phyloP scores from a whole-genome alignment of 176 grass and related monocot species.

The Bonia amplexicaulis region DNA sequence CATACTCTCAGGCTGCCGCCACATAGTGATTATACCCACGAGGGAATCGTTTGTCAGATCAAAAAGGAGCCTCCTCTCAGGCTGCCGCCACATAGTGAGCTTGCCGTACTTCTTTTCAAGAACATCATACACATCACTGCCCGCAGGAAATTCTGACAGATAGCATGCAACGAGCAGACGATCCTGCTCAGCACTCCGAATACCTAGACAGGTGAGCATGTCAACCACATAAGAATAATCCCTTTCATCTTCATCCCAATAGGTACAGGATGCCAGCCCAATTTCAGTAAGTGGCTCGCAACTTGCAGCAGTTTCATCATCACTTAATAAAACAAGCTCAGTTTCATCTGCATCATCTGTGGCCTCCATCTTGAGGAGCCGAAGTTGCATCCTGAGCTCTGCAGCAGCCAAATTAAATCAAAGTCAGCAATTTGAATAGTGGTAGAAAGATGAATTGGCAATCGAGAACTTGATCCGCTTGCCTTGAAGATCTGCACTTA shows the following conservation, averaged over 20 bases:
- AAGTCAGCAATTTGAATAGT: neutral
- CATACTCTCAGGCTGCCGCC: neutral
- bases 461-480: slow-evolving; percentile 17
- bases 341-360: slow-evolving; percentile 27
- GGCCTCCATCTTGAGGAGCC: slow-evolving; percentile 60
- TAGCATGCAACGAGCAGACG: slow-evolving; percentile 11
- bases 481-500: slow-evolving; percentile 78
- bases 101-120: slow-evolving; percentile 58
- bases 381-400: slow-evolving; percentile 82
- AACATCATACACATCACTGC: slow-evolving; percentile 23
- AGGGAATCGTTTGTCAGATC: slow-evolving; percentile 49
- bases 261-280: slow-evolving; percentile 12
- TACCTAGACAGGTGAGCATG: slow-evolving; percentile 36
- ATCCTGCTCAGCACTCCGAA: slow-evolving; percentile 30
- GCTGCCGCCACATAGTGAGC: slow-evolving; percentile 38
- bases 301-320: slow-evolving; percentile 32
- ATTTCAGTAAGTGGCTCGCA: slow-evolving; percentile 12
- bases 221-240: slow-evolving; percentile 59
- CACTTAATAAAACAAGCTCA: slow-evolving; percentile 25
- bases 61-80: slow-evolving; percentile 64
- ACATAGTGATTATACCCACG: neutral
- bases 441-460: neutral
- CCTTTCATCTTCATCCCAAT: slow-evolving; percentile 53
- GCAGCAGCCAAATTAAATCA: slow-evolving; percentile 5
- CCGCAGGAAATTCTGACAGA: slow-evolving; percentile 15